Base-by-base conservation (phyloP, 768 basidiomycete genomes). In the Lactarius hatsudake region DNA sequence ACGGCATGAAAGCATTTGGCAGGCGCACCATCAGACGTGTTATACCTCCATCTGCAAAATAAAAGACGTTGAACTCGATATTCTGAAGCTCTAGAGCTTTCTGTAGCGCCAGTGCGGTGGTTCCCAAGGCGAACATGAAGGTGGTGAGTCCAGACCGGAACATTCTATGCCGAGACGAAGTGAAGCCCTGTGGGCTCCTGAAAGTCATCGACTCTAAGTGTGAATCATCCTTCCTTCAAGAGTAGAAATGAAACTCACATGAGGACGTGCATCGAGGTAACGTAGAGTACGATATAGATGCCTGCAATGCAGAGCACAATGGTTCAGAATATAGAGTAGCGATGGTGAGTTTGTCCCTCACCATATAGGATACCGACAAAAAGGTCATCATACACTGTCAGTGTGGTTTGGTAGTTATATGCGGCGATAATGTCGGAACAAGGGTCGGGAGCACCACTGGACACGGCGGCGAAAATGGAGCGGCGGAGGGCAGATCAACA, bases 301-400 rank as follows among this genome's bases (percentile, higher is more conserved):
- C 65, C 65, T 61, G 26, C 20, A 28, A 38, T 48, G 23, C 10
- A n/a, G 30, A 15, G 36, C 13, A 18, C 28, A 38, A 5, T 36
- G 26, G 10, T 0, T 20, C 28, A 61, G 43, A 61, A 38, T 28
- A 3, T 5, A 1, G 30, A 23, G 40, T 20, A 26, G n/a, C 1
- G 4, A 20, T 7, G 28, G n/a, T 1, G 30, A 15, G 40, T 30
- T 15, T 2, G 9, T 59, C 58, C n/a, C 60, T 6, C 26, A 66
- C 65, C 65, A 30, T 56, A 66, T 23, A 61, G 55, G 18, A 66
- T 66, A 26, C 65, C 65, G 12, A 55, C 32, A 38, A 61, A 57
- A 10, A 66, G 60, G 15, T 40, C 15, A 2, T 13, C 15, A 10
- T 5, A 40, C 28, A 32, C n/a, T n/a, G n/a, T n/a, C n/a, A n/a